These are phyloP conservation scores for Lunularia cruciata DNA, from an alignment of 225 moss, liverwort and hornwort genomes.

Conservation along the genomic window DNA sequence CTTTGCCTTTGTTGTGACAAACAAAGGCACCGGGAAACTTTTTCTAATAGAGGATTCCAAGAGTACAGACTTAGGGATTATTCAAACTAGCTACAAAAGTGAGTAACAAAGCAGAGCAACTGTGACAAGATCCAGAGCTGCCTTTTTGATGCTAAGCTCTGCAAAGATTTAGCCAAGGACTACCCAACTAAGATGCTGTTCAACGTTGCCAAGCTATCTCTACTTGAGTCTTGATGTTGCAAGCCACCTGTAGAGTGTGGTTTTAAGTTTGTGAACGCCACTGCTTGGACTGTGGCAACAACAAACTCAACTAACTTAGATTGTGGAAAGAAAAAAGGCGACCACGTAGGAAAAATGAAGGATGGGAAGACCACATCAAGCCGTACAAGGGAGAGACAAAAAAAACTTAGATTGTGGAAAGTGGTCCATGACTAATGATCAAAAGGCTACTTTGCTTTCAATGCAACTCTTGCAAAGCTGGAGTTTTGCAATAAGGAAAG, in stretches of 20 bases:
- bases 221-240: conserved; percentile 86
- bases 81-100: too few relatives aligned
- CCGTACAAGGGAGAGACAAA: too few relatives aligned
- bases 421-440: too few relatives aligned
- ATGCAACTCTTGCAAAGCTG: conserved; percentile 83
- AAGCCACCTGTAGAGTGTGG: too few relatives aligned
- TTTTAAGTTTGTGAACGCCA: conserved; percentile 48
- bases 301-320: too few relatives aligned
- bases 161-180: too few relatives aligned
- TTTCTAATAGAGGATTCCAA: conserved; percentile 71
- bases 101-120: conserved; percentile 71
- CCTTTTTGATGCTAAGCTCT: too few relatives aligned
- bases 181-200: conserved; percentile 30
- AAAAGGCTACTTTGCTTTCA: conserved; percentile 49
- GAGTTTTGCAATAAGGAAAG: conserved; percentile 80
- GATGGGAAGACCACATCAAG: too few relatives aligned
- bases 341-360: too few relatives aligned
- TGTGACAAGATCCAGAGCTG: conserved; percentile 77
- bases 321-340: too few relatives aligned
- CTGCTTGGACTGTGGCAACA: conserved; percentile 36
- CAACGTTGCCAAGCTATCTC: conserved; percentile 54
- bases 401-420: too few relatives aligned
- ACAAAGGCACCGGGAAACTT: conserved; percentile 67
- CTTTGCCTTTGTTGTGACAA: conserved; percentile 83
- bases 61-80: too few relatives aligned